phyloP scores from a whole-genome alignment of 257 asterid species.

The Lithospermum erythrorhizon region DNA sequence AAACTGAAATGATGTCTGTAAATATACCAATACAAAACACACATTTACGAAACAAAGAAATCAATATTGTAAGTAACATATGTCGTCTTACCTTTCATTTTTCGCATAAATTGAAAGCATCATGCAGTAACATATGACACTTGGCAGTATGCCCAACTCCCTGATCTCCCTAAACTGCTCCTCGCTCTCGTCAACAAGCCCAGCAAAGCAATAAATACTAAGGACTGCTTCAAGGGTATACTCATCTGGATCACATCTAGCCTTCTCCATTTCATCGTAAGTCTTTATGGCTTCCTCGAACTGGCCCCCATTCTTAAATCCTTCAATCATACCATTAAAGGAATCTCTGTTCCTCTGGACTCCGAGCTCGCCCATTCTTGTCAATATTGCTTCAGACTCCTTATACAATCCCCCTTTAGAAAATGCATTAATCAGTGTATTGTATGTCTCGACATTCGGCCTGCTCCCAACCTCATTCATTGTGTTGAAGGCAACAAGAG shows the following conservation, averaged over 20 bases:
- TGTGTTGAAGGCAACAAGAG: slow-evolving; percentile 83
- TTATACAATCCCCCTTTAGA: slow-evolving; percentile 91
- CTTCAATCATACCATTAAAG: slow-evolving; percentile 75
- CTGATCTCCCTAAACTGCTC: slow-evolving; percentile 78
- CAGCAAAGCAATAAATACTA: slow-evolving; percentile 91
- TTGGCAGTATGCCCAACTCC: slow-evolving; percentile 75
- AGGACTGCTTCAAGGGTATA: slow-evolving; percentile 85
- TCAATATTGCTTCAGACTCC: slow-evolving; percentile 64
- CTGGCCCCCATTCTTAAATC: slow-evolving; percentile 85
- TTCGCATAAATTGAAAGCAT: slow-evolving; percentile 76
- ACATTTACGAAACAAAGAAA: neutral
- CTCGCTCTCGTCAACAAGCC: slow-evolving; percentile 85
- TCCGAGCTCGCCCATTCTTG: slow-evolving; percentile 68
- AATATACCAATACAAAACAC: slow-evolving; percentile 1
- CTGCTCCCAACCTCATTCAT: slow-evolving; percentile 83
- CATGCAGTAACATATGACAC: slow-evolving; percentile 94
- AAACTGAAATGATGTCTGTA: neutral
- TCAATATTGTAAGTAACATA: slow-evolving; percentile 9
- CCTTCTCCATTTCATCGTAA: slow-evolving; percentile 87
- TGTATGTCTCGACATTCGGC: slow-evolving; percentile 68
- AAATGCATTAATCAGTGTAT: slow-evolving; percentile 66
- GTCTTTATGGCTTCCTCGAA: slow-evolving; percentile 89
- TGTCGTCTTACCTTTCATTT: slow-evolving; percentile 52
- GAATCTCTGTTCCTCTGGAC: slow-evolving; percentile 48
- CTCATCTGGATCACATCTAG: slow-evolving; percentile 88